Evolutionary conservation across 176 grass and related monocot genomes (phyloP).

Genomic region (Microstegium vimineum): DNA sequence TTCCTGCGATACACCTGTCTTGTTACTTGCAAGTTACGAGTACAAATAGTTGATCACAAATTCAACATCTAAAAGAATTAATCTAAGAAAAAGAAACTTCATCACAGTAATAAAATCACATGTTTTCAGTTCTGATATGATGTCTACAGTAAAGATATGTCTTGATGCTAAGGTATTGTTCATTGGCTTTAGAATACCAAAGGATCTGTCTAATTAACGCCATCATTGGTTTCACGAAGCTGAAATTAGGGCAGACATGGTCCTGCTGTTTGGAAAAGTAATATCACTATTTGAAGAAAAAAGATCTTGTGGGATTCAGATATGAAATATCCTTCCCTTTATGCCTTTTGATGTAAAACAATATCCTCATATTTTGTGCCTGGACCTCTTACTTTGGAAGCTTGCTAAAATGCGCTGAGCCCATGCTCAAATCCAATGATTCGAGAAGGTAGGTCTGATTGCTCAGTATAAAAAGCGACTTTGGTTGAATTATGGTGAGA

Average conservation of each 20-base stretch:
- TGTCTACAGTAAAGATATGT: background rate
- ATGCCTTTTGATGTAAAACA: background rate
- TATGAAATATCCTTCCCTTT: background rate
- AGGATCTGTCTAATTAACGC: background rate
- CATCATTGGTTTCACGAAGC: background rate
- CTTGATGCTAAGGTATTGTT: background rate
- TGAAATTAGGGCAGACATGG: background rate
- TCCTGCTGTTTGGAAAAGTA: background rate
- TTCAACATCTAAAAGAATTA: background rate
- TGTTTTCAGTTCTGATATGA: background rate
- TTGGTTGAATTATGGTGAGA: background rate
- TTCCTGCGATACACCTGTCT: background rate
- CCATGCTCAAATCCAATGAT: constrained; percentile 5
- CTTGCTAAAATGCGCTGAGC: constrained; percentile 12
- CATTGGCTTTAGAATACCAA: background rate
- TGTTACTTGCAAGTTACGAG: background rate
- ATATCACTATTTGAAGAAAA: background rate
- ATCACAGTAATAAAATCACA: background rate
- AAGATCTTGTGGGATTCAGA: background rate
- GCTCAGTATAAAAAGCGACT: background rate
- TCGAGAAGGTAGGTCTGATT: constrained; percentile 6
- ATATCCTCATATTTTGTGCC: background rate
- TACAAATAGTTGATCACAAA: background rate
- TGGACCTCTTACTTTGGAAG: background rate
- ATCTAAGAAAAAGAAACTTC: background rate